Conservation (phyloP, 768 basidiomycete species). For the Collybia sordida region DNA sequence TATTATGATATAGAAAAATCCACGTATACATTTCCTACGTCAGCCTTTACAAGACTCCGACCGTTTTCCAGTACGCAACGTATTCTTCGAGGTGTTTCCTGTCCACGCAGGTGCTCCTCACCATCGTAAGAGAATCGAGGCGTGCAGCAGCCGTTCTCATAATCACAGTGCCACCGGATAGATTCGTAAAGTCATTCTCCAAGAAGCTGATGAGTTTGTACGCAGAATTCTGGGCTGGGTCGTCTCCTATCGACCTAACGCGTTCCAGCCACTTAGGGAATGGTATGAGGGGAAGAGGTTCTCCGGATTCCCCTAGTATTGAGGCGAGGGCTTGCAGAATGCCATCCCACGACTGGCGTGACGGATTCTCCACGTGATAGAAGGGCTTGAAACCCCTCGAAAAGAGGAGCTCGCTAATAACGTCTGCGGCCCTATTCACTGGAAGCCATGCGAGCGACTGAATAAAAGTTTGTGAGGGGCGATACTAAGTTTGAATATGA, state of each 20-base stretch:
- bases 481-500: background rate
- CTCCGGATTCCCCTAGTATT: conserved; percentile 17
- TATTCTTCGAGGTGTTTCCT: conserved; percentile 29
- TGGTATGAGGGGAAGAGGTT: conserved; percentile 22
- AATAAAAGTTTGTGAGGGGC: background rate
- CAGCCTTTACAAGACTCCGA: conserved; percentile 16
- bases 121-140: conserved; percentile 27
- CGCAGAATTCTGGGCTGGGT: conserved; percentile 23
- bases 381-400: conserved; percentile 26
- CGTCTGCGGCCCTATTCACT: conserved; percentile 28
- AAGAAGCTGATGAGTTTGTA: conserved; percentile 28
- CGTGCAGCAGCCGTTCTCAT: conserved; percentile 24
- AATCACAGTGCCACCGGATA: conserved; percentile 30
- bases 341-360: conserved; percentile 32
- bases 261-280: conserved; percentile 27
- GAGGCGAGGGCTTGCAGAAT: conserved; percentile 24
- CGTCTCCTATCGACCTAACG: conserved; percentile 24
- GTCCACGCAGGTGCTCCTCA: conserved; percentile 26
- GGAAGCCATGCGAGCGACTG: conserved; percentile 38
- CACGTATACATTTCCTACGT: background rate
- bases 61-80: conserved; percentile 27
- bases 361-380: conserved; percentile 37
- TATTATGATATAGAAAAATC: background rate
- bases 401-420: conserved; percentile 29
- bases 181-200: conserved; percentile 29